Evolutionary conservation across 371 early-diverging fungal genomes (phyloP), one percentile per base, ranked within the genome.

Genomic region (Mortierella sp.): DNA sequence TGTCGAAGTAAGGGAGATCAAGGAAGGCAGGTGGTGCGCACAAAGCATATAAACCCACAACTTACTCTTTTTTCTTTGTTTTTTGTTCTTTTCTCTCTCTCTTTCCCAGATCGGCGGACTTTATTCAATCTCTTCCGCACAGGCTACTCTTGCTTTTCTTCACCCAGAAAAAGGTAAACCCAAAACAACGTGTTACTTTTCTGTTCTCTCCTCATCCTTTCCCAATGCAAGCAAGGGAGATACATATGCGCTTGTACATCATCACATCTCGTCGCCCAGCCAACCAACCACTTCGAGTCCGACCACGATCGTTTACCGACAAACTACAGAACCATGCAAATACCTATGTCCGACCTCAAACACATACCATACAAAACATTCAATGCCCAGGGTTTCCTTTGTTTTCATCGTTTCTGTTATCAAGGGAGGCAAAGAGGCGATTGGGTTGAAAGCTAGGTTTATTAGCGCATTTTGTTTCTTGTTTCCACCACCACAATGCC

Each of bases 31-130:
- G 54, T 19, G n/a, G 54, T n/a, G 21, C 54, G 10, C 37, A 40
- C 16, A 21, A 67, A 24, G 24, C 21, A 67, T 67, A 67, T 37
- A 57, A 67, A 67, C n/a, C 5, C n/a, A n/a, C 54, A n/a, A 24
- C 67, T 67, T 24, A 67, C 24, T 54, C 54, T 54, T 19, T n/a
- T n/a, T n/a, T 64, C 8, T 37, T 34, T 34, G 31, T 28, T 14
- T 61, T 61, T 34, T 19, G 64, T 21, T 34, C 64, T 40, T 67
- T 40, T 67, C 40, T 37, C 2, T 24, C 19, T 19, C 24, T 37
- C 37, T 64, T 37, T 67, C 67, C 43, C 67, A 67, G 67, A 40
- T 67, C 43, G 40, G 40, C 67, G 67, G 67, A 67, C 67, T 34
- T 67, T 67, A 10, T 37, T 21, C 16, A 14, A 37, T 37, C 24